These are phyloP conservation scores for Angomonas desouzai DNA, from an alignment of 208 protist genomes.

Conservation along the genomic window DNA sequence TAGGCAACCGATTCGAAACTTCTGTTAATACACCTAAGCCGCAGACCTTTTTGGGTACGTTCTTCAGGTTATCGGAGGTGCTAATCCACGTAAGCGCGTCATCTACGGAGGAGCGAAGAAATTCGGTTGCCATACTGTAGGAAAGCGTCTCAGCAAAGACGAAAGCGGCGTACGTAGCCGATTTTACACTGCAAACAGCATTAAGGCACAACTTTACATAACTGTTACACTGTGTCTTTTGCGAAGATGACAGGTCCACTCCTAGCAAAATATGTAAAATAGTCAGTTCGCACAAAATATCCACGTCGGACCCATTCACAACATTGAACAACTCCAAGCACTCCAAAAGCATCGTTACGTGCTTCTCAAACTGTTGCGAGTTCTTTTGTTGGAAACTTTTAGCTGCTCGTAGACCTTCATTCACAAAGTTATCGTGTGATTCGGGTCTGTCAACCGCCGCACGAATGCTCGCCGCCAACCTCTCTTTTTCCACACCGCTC, in stretches of 20 bases:
- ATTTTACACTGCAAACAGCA: constrained; percentile 33
- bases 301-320: constrained; percentile 35
- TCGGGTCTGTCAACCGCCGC: constrained; percentile 30
- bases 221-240: constrained; percentile 77
- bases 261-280: constrained; percentile 68
- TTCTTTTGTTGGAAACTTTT: constrained; percentile 75
- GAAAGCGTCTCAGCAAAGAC: constrained; percentile 62
- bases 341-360: constrained; percentile 51
- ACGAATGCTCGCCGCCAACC: constrained; percentile 44
- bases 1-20: constrained; percentile 53
- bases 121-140: constrained; percentile 67
- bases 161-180: constrained; percentile 50
- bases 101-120: constrained; percentile 57
- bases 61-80: constrained; percentile 21
- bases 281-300: constrained; percentile 74
- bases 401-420: constrained; percentile 48
- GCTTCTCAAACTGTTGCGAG: constrained; percentile 67
- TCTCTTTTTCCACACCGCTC: constrained; percentile 18
- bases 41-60: constrained; percentile 45
- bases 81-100: constrained; percentile 57
- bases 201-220: constrained; percentile 73
- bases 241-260: constrained; percentile 67
- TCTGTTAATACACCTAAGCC: constrained; percentile 71
- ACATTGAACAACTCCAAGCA: constrained; percentile 79
- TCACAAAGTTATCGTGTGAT: constrained; percentile 40